Conservation (phyloP, 805 yeast genomes). For the Barnettozyma populi region DNA sequence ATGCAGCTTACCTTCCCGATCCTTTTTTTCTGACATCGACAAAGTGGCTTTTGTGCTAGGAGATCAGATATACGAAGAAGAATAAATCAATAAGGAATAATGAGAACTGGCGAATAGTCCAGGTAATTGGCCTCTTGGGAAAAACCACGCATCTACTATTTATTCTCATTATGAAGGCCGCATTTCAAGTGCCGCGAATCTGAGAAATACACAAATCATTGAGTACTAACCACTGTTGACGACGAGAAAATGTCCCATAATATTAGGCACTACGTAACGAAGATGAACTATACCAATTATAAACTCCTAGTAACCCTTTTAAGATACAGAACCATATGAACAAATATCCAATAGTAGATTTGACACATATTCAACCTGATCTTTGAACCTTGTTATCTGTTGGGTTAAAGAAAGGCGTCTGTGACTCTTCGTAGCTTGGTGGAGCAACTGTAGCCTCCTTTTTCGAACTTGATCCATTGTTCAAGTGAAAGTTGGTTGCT, state of each 20-base stretch:
- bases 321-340: neutral
- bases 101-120: neutral
- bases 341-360: neutral
- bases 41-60: neutral
- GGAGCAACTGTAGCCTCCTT: constrained; percentile 6
- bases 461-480: neutral
- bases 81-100: neutral
- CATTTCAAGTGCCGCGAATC: neutral
- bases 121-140: too few relatives aligned
- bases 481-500: neutral
- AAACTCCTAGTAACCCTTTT: neutral
- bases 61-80: too few relatives aligned
- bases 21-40: neutral
- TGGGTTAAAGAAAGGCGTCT: neutral
- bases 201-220: neutral
- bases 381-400: constrained; percentile 24
- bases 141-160: neutral
- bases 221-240: too few relatives aligned
- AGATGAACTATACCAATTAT: neutral
- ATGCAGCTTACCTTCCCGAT: neutral
- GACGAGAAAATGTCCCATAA: too few relatives aligned
- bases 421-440: constrained; percentile 19
- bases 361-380: neutral
- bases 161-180: neutral
- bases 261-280: neutral